Conservation (phyloP, 768 basidiomycete genomes). For the Leucocoprinus leucothites region DNA sequence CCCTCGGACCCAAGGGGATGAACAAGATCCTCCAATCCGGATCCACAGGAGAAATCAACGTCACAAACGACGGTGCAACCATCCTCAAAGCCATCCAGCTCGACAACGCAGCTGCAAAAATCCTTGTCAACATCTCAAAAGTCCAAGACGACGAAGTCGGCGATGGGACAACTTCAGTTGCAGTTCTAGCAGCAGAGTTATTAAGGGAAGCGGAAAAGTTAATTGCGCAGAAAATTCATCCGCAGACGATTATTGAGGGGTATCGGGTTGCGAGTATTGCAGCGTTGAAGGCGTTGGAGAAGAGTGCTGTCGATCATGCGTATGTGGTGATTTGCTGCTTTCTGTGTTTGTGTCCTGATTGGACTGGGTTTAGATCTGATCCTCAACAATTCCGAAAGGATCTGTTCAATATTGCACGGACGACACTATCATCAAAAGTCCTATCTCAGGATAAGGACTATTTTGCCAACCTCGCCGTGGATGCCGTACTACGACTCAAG, state of each 20-base stretch:
- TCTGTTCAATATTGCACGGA: slow-evolving; percentile 94
- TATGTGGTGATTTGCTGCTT: slow-evolving; percentile 35
- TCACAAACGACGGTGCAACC: slow-evolving; percentile 98
- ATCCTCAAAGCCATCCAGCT: slow-evolving; percentile 97
- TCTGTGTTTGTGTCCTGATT: neutral
- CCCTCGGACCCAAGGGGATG: slow-evolving; percentile 98
- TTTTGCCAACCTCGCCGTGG: slow-evolving; percentile 96
- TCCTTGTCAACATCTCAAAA: slow-evolving; percentile 98
- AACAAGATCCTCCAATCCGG: slow-evolving; percentile 97
- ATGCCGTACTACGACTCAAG: slow-evolving; percentile 91
- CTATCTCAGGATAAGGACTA: slow-evolving; percentile 96
- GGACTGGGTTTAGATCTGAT: slow-evolving; percentile 53
- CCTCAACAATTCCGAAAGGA: slow-evolving; percentile 77
- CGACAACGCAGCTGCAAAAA: slow-evolving; percentile 98
- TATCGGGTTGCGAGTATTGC: slow-evolving; percentile 88
- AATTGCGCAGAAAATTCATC: slow-evolving; percentile 90
- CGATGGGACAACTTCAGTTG: slow-evolving; percentile 91
- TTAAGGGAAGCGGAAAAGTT: slow-evolving; percentile 94
- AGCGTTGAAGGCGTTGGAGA: slow-evolving; percentile 82
- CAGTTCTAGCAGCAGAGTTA: slow-evolving; percentile 88
- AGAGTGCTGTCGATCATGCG: slow-evolving; percentile 81
- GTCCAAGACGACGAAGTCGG: slow-evolving; percentile 99
- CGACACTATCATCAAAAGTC: slow-evolving; percentile 95
- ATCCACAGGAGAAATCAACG: slow-evolving; percentile 88
- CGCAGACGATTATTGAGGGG: slow-evolving; percentile 97